phyloP scores from a whole-genome alignment of 2,329 filamentous ascomycete genomes.

The Trichoderma brevicompactum region DNA sequence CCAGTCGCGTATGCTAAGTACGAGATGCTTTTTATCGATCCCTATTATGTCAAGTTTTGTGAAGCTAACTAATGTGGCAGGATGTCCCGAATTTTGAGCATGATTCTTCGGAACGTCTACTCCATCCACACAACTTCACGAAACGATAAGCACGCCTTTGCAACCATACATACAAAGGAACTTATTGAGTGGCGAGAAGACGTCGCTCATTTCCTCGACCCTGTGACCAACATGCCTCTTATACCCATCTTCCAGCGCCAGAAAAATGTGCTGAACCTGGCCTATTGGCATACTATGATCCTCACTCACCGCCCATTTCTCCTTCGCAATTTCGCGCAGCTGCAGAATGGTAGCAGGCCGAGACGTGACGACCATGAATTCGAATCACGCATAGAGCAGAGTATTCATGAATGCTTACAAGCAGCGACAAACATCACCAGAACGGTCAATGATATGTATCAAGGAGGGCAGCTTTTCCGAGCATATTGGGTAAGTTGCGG shows the following conservation, averaged over 20 bases:
- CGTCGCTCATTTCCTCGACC: constrained; percentile 16
- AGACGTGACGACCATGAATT: constrained; percentile 18
- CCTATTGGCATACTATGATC: constrained; percentile 23
- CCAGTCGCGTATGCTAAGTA: constrained; percentile 24
- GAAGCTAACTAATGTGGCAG: not conserved
- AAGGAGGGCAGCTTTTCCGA: constrained; percentile 20
- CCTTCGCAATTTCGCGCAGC: constrained; percentile 17
- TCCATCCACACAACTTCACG: constrained; percentile 22
- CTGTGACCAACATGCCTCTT: constrained; percentile 15
- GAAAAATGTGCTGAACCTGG: constrained; percentile 19
- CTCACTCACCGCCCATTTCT: constrained; percentile 22
- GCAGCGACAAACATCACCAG: constrained; percentile 18
- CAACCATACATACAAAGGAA: constrained; percentile 21
- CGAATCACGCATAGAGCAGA: constrained; percentile 18
- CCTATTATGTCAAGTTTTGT: no score
- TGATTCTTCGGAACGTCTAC: constrained; percentile 25
- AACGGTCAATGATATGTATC: constrained; percentile 24
- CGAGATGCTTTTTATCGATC: not conserved
- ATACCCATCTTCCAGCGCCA: constrained; percentile 26
- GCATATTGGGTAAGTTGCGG: constrained; percentile 15
- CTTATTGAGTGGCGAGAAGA: constrained; percentile 18
- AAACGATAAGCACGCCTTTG: constrained; percentile 21
- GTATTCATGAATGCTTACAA: constrained; percentile 7
- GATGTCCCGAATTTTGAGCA: constrained; percentile 21
- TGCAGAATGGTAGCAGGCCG: constrained; percentile 21